Evolutionary conservation across 1,284 basidiomycete species (phyloP), one percentile per base, ranked within the genome.

Genomic region (Ganoderma sp.): DNA sequence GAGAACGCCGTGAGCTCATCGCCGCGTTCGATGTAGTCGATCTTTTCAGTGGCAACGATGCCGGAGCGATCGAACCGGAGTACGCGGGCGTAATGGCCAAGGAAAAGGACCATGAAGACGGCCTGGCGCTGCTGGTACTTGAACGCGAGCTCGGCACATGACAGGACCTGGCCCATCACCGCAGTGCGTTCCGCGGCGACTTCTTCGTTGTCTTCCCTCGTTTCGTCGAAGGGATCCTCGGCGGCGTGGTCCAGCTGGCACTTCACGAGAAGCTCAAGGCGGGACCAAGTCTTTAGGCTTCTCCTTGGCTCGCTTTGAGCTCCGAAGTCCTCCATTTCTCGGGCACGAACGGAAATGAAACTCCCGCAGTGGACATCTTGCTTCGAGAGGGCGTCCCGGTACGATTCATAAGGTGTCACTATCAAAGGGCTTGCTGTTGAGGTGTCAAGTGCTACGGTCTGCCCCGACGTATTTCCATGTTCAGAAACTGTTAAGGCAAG

Each of bases 61-160:
- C 67, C 67, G 1, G 68, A 61, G 25, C 67, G 58, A 39, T 74
- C 71, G 42, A 63, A 32, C 14, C 61, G 48, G 25, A 64, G 6
- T 28, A 74, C 17, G 15, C 73, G 69, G 2, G 64, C 71, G 42
- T 50, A 63, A 9, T 54, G 28, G 43, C 69, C 67, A 22, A 72
- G 42, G 61, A 73, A 60, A 39, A 69, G 22, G 50, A 72, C 22
- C 28, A 50, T 45, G 63, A 54, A 72, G n/a, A 57, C 42, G 22
- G 42, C 57, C 25, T 22, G 59, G 39, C 63, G 60, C 28, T 64
- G 64, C 57, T 74, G 70, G 45, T 56, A 52, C 2, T 54, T n/a
- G 61, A 71, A 69, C 52, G 71, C 57, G 37, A 54, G 42, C 14
- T 63, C 64, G 19, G 63, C 60, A 34, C 69, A 70, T 1, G 62